phyloP scores from a whole-genome alignment of 129 eudicot genomes.

The Flaveria bidentis region DNA sequence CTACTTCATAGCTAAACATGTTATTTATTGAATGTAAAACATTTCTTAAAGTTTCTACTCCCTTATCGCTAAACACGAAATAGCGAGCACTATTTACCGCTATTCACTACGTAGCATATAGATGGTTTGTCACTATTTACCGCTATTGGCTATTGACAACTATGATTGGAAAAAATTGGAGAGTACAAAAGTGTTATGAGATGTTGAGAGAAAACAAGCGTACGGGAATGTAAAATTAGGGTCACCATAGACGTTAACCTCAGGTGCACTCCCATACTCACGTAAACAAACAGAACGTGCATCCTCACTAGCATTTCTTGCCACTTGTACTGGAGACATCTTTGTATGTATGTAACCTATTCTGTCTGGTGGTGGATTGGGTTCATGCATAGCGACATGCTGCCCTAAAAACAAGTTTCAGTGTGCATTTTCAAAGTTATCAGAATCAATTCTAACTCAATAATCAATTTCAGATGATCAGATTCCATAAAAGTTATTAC shows the following conservation, averaged over 20 bases:
- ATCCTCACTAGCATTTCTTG: constrained; percentile 87
- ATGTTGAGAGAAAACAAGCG: constrained; percentile 27
- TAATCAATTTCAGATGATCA: not conserved
- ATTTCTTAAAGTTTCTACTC: too few species aligned
- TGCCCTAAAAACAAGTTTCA: constrained; percentile 53
- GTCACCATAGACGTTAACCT: constrained; percentile 82
- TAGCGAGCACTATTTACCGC: too few species aligned
- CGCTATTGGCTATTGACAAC: not conserved
- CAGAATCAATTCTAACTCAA: not conserved
- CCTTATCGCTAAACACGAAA: too few species aligned
- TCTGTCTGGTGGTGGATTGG: constrained; percentile 74
- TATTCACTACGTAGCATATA: too few species aligned
- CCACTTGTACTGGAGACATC: constrained; percentile 93
- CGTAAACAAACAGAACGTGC: constrained; percentile 85
- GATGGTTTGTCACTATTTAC: too few species aligned
- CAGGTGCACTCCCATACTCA: constrained; percentile 92
- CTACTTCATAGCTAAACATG: too few species aligned
- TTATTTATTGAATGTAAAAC: too few species aligned
- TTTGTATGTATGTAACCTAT: constrained; percentile 88
- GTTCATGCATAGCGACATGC: constrained; percentile 93
- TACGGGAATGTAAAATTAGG: constrained; percentile 92
- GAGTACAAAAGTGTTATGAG: not conserved
- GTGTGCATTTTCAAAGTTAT: not conserved
- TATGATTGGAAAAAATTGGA: not conserved
- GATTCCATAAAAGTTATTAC: not conserved